Percentiles rank a stretch among this genome's conserved stretches.
Evolutionary conservation across 2,329 filamentous ascomycete species (phyloP).

Genomic region (Lomentospora prolificans): DNA sequence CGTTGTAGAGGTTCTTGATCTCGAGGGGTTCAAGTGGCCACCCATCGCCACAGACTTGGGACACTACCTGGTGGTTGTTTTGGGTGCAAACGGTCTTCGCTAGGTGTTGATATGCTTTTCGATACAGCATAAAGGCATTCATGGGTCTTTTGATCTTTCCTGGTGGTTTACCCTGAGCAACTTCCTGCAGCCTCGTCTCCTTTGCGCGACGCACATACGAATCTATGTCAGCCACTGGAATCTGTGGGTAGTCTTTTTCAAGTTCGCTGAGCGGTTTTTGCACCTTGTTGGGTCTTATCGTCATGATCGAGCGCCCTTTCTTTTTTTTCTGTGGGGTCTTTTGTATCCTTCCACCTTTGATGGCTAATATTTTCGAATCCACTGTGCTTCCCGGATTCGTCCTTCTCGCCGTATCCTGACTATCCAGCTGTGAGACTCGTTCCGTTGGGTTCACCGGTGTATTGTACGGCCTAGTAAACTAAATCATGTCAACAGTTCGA

Average conservation of each 20-base stretch:
- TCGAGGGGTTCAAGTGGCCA: slow-evolving; percentile 74
- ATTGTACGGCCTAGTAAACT: slow-evolving; percentile 28
- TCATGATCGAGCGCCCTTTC: slow-evolving; percentile 24
- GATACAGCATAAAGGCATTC: slow-evolving; percentile 98
- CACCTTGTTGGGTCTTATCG: slow-evolving; percentile 37
- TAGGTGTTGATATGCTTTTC: slow-evolving; percentile 81
- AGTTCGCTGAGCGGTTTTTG: slow-evolving; percentile 61
- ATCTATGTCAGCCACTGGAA: slow-evolving; percentile 68
- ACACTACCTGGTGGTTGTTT: slow-evolving; percentile 91
- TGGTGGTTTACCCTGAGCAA: slow-evolving; percentile 53
- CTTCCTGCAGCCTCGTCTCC: slow-evolving; percentile 58
- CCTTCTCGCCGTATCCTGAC: slow-evolving; percentile 18
- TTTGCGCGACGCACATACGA: slow-evolving; percentile 64
- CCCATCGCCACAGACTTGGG: slow-evolving; percentile 72
- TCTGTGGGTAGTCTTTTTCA: slow-evolving; percentile 49
- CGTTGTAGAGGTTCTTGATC: slow-evolving; percentile 65
- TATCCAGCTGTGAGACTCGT: slow-evolving; percentile 21
- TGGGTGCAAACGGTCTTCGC: slow-evolving; percentile 72
- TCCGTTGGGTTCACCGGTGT: slow-evolving; percentile 44
- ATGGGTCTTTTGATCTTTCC: slow-evolving; percentile 85
- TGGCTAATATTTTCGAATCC: not conserved
- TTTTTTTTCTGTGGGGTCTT: slow-evolving; percentile 16
- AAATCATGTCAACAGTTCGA: not conserved
- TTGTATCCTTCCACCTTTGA: slow-evolving; percentile 7
- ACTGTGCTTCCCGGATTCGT: slow-evolving; percentile 13